These are phyloP conservation scores for Casuarina glauca DNA, from an alignment of 306 rosid genomes.

Conservation along the genomic window DNA sequence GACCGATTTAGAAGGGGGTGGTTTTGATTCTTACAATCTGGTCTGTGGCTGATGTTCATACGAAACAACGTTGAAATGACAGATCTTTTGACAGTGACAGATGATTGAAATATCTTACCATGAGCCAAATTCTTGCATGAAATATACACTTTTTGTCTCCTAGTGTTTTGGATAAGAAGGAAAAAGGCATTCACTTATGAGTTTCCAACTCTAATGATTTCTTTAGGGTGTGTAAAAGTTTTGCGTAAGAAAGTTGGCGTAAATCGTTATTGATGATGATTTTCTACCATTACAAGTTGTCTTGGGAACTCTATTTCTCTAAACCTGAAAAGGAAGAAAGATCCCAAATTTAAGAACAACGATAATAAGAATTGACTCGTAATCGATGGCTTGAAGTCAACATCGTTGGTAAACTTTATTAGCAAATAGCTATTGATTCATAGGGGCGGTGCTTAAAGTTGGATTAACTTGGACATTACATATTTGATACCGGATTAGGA, in stretches of 20 bases:
- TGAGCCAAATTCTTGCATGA: neutral
- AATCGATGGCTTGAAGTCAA: slow-evolving; percentile 25
- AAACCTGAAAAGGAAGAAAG: neutral
- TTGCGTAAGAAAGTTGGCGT: neutral
- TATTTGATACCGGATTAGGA: slow-evolving; percentile 8
- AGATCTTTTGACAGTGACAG: neutral
- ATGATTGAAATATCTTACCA: neutral
- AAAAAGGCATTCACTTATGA: too few relatives aligned
- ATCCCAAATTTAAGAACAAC: neutral
- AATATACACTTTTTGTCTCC: neutral
- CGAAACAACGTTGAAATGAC: neutral
- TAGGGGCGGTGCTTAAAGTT: neutral
- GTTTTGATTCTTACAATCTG: neutral
- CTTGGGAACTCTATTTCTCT: neutral
- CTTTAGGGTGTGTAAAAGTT: neutral
- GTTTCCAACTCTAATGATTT: too few relatives aligned
- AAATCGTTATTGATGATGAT: neutral
- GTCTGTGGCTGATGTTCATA: neutral
- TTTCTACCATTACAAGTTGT: neutral
- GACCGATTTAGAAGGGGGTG: neutral
- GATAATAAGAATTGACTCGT: slow-evolving; percentile 1
- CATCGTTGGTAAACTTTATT: slow-evolving; percentile 17
- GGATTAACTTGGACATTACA: neutral
- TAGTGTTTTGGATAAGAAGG: too few relatives aligned
- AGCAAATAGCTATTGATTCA: slow-evolving; percentile 35